phyloP scores from a whole-genome alignment of 2,329 filamentous ascomycete genomes.

The Alternaria incomplexa region DNA sequence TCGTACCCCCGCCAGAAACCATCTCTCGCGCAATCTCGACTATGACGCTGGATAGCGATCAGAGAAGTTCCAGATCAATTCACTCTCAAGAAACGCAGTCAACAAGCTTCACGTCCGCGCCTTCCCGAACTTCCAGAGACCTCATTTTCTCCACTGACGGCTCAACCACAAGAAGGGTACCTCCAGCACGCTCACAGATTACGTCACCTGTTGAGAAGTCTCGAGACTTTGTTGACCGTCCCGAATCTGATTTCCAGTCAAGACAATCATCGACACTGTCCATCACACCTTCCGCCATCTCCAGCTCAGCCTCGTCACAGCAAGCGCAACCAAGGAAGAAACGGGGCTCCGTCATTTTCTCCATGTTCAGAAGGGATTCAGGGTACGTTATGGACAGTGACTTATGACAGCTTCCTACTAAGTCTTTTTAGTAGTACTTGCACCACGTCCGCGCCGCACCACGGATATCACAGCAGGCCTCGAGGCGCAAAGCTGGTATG shows the following conservation, averaged over 20 bases:
- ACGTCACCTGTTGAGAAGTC: conserved; percentile 28
- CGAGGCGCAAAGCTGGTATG: conserved; percentile 36
- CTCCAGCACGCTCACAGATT: conserved; percentile 19
- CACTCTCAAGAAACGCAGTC: conserved; percentile 46
- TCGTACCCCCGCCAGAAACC: conserved; percentile 30
- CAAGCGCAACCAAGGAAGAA: conserved; percentile 30
- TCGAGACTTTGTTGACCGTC: conserved; percentile 21
- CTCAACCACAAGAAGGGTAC: conserved; percentile 22
- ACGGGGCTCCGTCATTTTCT: conserved; percentile 37
- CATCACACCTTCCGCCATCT: conserved; percentile 26
- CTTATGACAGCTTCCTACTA: conserved; percentile 12
- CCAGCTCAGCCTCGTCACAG: conserved; percentile 28
- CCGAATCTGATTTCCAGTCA: conserved; percentile 22
- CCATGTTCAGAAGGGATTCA: conserved; percentile 41
- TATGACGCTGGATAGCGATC: conserved; percentile 39
- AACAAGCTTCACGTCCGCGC: conserved; percentile 41
- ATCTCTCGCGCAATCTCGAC: conserved; percentile 39
- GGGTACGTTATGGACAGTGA: conserved; percentile 23
- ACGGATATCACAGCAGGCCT: conserved; percentile 30
- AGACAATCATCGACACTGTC: conserved; percentile 33
- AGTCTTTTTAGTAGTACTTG: conserved; percentile 29
- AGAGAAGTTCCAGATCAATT: conserved; percentile 42
- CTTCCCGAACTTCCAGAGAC: conserved; percentile 43
- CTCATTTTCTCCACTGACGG: conserved; percentile 25
- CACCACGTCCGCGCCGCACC: conserved; percentile 33